Evolutionary conservation across 495 filamentous ascomycete species (phyloP).

Genomic region (Cercophora newfieldiana): DNA sequence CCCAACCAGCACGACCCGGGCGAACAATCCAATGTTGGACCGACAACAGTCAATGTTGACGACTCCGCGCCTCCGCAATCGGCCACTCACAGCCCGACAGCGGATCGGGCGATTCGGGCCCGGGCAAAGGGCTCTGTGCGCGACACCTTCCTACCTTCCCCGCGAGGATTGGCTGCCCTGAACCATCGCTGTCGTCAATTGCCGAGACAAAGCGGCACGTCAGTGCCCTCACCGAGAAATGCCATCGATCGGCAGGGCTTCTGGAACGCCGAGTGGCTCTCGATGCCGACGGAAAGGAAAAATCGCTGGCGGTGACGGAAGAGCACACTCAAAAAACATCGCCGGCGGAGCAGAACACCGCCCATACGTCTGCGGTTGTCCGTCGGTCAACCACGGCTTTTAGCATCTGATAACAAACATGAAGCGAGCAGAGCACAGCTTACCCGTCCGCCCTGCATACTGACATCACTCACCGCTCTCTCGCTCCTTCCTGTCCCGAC

Average conservation of each 20-base stretch:
- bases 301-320: background rate
- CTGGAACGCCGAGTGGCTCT: background rate
- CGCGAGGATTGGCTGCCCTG: background rate
- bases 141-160: background rate
- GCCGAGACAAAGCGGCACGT: background rate
- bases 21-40: constrained; percentile 1
- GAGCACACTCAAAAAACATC: background rate
- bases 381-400: background rate
- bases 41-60: background rate
- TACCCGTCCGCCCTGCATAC: background rate
- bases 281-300: background rate
- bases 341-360: background rate
- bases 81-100: constrained; percentile 16
- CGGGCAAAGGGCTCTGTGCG: constrained; percentile 7
- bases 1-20: background rate
- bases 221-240: constrained; percentile 1
- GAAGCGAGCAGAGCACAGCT: background rate
- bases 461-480: background rate
- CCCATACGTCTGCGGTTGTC: background rate
- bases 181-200: background rate
- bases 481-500: background rate
- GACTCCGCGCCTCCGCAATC: constrained; percentile 1
- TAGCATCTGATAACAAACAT: background rate
- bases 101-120: background rate
- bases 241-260: constrained; percentile 5